phyloP scores from a whole-genome alignment of 1,284 basidiomycete species.

The Ceratobasidium sp. region DNA sequence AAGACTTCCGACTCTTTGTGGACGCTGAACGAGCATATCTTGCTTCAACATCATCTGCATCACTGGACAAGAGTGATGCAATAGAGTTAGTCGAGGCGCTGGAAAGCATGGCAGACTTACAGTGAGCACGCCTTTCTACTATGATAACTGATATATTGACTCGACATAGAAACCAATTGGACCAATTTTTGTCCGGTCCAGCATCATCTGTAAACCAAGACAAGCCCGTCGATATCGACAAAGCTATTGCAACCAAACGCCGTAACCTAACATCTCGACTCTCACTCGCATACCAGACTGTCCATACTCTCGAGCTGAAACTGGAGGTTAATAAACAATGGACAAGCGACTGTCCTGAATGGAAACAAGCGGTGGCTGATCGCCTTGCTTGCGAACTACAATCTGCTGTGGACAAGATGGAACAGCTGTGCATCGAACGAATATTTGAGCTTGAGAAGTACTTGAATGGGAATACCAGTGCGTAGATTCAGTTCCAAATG shows the following conservation, averaged over 20 bases:
- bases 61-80: too few relatives aligned
- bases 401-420: neutral
- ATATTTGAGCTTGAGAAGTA: neutral
- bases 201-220: neutral
- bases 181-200: neutral
- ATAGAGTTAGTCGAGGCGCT: too few relatives aligned
- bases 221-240: neutral
- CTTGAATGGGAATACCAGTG: neutral
- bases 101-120: neutral
- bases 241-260: neutral
- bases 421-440: neutral
- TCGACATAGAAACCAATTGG: neutral
- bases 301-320: neutral
- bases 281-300: neutral
- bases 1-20: constrained; percentile 29
- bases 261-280: constrained; percentile 1
- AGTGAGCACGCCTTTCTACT: too few relatives aligned
- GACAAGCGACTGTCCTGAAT: neutral
- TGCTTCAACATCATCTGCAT: neutral
- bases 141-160: neutral
- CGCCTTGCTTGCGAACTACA: too few relatives aligned
- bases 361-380: neutral
- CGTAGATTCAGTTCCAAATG: neutral
- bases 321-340: neutral
- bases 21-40: constrained; percentile 35